Evolutionary conservation across 2,329 filamentous ascomycete genomes (phyloP).

Genomic region (Alternaria sp.): DNA sequence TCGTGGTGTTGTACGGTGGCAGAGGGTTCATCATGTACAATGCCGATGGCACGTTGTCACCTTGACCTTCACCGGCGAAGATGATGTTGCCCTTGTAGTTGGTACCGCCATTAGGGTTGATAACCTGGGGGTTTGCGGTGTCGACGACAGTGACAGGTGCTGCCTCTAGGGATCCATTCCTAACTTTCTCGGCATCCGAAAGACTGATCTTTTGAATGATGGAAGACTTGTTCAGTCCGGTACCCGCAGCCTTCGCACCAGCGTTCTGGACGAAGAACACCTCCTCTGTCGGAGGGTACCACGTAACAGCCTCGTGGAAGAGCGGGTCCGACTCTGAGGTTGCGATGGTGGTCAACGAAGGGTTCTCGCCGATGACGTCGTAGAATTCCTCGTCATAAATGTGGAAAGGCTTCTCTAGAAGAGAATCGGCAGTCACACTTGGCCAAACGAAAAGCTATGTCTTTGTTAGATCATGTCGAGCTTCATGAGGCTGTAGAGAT

Average conservation of each 20-base stretch:
- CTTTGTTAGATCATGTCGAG: slow-evolving; percentile 9
- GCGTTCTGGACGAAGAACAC: slow-evolving; percentile 37
- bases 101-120: slow-evolving; percentile 33
- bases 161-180: slow-evolving; percentile 26
- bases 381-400: slow-evolving; percentile 36
- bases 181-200: slow-evolving; percentile 30
- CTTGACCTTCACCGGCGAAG: slow-evolving; percentile 34
- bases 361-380: slow-evolving; percentile 30
- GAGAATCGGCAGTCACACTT: slow-evolving; percentile 26
- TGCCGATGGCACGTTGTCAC: slow-evolving; percentile 25
- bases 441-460: slow-evolving; percentile 29
- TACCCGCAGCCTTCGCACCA: slow-evolving; percentile 30
- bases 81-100: slow-evolving; percentile 33
- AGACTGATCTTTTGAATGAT: slow-evolving; percentile 36
- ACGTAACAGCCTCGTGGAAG: slow-evolving; percentile 35
- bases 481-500: background rate
- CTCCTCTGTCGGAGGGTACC: slow-evolving; percentile 29
- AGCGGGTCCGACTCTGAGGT: slow-evolving; percentile 30
- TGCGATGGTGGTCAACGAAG: slow-evolving; percentile 30
- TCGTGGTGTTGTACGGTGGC: slow-evolving; percentile 31
- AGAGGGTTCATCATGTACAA: slow-evolving; percentile 33
- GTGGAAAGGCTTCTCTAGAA: slow-evolving; percentile 31
- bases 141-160: slow-evolving; percentile 31
- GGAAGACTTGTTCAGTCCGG: slow-evolving; percentile 33
- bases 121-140: slow-evolving; percentile 31